Evolutionary conservation across 495 filamentous ascomycete species (phyloP).

Genomic region (Daldinia vernicosa): DNA sequence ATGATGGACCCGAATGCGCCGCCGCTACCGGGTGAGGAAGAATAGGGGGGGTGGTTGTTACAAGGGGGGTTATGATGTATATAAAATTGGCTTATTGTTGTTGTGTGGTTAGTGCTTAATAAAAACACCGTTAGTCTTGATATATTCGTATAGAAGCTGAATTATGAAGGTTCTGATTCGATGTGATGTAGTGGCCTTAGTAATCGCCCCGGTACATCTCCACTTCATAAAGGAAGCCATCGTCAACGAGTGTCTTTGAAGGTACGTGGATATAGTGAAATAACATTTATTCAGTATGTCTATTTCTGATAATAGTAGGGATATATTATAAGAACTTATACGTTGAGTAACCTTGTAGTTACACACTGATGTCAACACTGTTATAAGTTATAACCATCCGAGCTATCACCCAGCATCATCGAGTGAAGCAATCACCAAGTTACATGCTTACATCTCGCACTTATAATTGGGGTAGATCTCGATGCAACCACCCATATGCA

Average conservation of each 20-base stretch:
- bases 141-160: neutral
- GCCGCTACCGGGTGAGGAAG: conserved; percentile 51
- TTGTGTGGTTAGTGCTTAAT: neutral
- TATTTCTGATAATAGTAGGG: neutral
- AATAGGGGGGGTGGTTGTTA: neutral
- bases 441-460: neutral
- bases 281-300: neutral
- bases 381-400: neutral
- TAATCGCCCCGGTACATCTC: conserved; percentile 32
- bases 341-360: neutral
- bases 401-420: neutral
- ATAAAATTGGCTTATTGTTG: neutral
- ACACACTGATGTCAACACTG: too few species aligned
- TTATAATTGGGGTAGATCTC: conserved; percentile 6
- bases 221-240: neutral
- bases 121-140: conserved; percentile 42
- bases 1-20: conserved; percentile 75
- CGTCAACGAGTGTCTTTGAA: neutral
- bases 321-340: too few species aligned
- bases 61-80: neutral
- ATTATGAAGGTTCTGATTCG: neutral
- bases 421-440: neutral
- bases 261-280: neutral
- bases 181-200: conserved; percentile 6
- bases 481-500: conserved; percentile 9